Conservation (phyloP, 306 rosid genomes). For the Cucurbita argyrosperma region DNA sequence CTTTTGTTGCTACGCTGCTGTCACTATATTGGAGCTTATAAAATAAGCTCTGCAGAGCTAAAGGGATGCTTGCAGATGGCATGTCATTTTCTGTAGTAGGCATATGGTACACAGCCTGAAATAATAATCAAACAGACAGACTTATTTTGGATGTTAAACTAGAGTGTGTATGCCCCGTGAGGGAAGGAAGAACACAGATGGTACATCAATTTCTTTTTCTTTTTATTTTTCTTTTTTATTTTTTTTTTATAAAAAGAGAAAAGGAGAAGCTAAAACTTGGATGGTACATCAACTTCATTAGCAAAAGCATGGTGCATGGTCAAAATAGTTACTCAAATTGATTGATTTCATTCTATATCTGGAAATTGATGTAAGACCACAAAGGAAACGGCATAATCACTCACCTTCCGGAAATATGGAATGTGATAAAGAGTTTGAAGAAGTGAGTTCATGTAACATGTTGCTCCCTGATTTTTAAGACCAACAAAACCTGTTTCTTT, state of each 20-base stretch:
- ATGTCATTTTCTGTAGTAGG: conserved; percentile 86
- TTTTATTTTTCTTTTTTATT: too few species aligned
- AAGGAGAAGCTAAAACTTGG: neutral
- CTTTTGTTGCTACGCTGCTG: conserved; percentile 80
- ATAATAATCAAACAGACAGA: conserved; percentile 15
- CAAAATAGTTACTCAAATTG: neutral
- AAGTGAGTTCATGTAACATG: conserved; percentile 83
- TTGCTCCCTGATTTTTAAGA: conserved; percentile 89
- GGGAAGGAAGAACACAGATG: neutral
- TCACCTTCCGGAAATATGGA: conserved; percentile 80
- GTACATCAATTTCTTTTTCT: neutral
- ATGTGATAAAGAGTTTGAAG: conserved; percentile 80
- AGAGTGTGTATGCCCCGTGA: neutral
- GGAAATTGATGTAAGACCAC: neutral
- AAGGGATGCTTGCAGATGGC: conserved; percentile 80
- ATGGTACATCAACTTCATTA: neutral
- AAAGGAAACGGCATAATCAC: neutral
- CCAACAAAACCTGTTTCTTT: conserved; percentile 91
- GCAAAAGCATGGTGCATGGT: neutral
- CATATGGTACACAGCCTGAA: conserved; percentile 93
- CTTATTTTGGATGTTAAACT: neutral
- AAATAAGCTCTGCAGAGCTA: conserved; percentile 79
- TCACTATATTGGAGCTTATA: conserved; percentile 88
- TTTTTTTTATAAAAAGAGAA: neutral
- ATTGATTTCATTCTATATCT: conserved; percentile 11